Conservation (phyloP, 2,329 filamentous ascomycete genomes). For the Chaetomium sp. region DNA sequence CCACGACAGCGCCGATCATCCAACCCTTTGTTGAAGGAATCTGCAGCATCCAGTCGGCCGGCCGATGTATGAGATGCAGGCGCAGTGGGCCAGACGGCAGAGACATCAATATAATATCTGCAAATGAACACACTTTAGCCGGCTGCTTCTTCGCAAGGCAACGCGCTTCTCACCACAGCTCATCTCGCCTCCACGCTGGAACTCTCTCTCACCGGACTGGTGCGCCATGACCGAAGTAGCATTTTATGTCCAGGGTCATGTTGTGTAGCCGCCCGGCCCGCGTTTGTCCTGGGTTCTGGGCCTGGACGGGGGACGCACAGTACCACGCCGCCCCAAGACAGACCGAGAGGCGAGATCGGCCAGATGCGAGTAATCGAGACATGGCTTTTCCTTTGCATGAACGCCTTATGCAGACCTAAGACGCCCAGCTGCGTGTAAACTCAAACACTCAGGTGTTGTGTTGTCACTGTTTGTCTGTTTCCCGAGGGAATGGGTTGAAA, state of each 20-base stretch:
- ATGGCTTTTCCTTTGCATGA: background rate
- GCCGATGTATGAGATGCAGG: slow-evolving; percentile 7
- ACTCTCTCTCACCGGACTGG: slow-evolving; percentile 18
- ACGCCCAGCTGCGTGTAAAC: background rate
- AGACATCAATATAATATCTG: slow-evolving; percentile 31
- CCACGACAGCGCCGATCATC: slow-evolving; percentile 8
- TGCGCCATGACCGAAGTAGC: slow-evolving; percentile 2
- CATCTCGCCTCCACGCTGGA: background rate
- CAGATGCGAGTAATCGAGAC: background rate
- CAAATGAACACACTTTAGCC: slow-evolving; percentile 36
- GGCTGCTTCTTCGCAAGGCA: slow-evolving; percentile 17
- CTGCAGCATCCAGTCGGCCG: slow-evolving; percentile 18
- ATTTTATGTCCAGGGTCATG: slow-evolving; percentile 1
- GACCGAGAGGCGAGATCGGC: background rate
- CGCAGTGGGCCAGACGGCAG: slow-evolving; percentile 20
- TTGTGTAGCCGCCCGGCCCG: background rate
- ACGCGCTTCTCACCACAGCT: background rate
- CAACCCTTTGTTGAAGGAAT: background rate
- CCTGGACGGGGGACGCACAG: background rate
- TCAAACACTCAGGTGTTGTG: background rate
- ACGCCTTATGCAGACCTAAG: background rate
- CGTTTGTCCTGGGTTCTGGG: background rate
- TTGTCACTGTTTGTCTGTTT: background rate
- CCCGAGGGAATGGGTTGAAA: background rate
- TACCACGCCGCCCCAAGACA: background rate